Base-by-base conservation (phyloP, 2,329 filamentous ascomycete genomes). In the Pestalotiopsis sp. region DNA sequence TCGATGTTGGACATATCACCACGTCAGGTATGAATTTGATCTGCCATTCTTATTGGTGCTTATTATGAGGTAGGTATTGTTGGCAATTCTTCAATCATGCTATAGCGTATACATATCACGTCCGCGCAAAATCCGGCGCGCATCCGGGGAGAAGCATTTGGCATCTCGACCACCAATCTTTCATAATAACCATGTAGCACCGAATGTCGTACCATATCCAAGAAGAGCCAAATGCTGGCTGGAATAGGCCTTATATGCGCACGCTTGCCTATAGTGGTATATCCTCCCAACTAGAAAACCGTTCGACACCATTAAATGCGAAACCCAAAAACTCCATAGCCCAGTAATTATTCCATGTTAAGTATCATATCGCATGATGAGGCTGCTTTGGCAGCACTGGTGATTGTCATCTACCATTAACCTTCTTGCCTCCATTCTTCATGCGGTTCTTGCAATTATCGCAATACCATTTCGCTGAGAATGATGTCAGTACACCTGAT, bases 391-490 rank as follows among this genome's bases (percentile, higher is more conserved):
- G 31, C 25, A 11, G 59, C 52, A 20, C 7, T 23, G 17, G 36
- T 39, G 38, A 17, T 38, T 12, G 69, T 78, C 79, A 87, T 74
- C 85, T 83, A 58, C 82, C 82, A 70, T 81, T 83, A 13, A 81
- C 74, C 74, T 87, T 87, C 75, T 87, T 89, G 63, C 85, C 85
- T 62, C 85, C 85, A 67, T 85, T 83, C 75, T 87, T 87, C 73
- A 91, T 82, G 61, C 86, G 86, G 72, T 91, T 89, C 77, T 93
- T 93, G 80, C 92, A 94, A 75, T 93, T 91, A 70, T 92, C 90
- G 78, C 92, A 94, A 75, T 92, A 94, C 92, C 92, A 94, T 88
- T 93, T 93, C 66, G 90, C 91, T 93, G 75, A 27, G 11, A 9
- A 5, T 31, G 11, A 14, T 36, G 36, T 62, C 17, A 62, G 59